Base-by-base conservation (phyloP, 164 flowering plant species). In the Malania oleifera region DNA sequence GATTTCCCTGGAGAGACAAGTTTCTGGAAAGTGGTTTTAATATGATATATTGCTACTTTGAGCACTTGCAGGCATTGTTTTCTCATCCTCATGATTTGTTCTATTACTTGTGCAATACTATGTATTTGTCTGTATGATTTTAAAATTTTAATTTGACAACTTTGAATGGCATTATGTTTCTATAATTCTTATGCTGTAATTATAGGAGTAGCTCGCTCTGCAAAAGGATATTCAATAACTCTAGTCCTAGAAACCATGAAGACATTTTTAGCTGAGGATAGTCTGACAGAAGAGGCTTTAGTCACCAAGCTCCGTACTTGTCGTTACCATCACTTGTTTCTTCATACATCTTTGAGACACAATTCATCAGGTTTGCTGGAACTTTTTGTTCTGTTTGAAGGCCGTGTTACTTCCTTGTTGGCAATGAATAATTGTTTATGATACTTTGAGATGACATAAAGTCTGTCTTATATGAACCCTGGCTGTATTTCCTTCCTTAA, bases 211-310 rank as follows among this genome's bases (percentile, higher is more conserved):
- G 86, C 99, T 73, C 95, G 89, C 27, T 95, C 97, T 22, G 99
- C 97, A 10, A 90, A 83, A 75, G 99, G 99, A 12, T 95, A 88
- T 73, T 85, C 82, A 72, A 63, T 91, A 49, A 61, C 74, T 64
- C 72, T 72, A 12, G 80, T 85, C 34, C 62, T 86, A 11, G 99
- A 95, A 80, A 86, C 99, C 11, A 83, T 91, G 96, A 95, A 95
- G 82, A 90, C 97, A 60, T 95, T 63, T 77, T 82, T 87, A 5
- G 69, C 50, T 18, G 97, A 95, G 70, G 99, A 95, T 77, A 83
- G 97, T 59, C 65, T 95, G 65, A 90, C 99, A 40, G 99, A 95
- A 78, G 99, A 95, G 66, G 99, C 99, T 5, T 50, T 95, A 65
- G 91, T 95, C 54, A 78, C 95, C 37, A 95, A 95, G 76, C 84